Evolutionary conservation across 805 yeast genomes (phyloP).

Genomic region (Zygosaccharomyces bisporus): DNA sequence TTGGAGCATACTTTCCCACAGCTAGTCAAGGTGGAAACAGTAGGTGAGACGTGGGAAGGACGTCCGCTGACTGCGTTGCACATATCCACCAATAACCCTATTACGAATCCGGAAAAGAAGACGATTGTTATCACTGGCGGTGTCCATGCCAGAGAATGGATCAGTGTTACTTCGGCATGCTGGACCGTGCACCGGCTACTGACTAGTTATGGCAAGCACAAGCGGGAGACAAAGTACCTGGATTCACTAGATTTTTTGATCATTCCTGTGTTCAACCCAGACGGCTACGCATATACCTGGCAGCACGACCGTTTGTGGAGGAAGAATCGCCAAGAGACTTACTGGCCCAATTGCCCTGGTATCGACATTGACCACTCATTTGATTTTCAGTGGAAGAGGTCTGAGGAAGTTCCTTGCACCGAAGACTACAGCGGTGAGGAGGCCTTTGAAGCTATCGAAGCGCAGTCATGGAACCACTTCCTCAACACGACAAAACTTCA

Average conservation of each 20-base stretch:
- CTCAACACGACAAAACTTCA: conserved; percentile 41
- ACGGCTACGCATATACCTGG: conserved; percentile 88
- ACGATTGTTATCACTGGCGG: conserved; percentile 81
- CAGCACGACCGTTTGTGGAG: conserved; percentile 77
- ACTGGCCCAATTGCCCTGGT: conserved; percentile 65
- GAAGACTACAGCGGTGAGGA: conserved; percentile 77
- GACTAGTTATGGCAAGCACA: conserved; percentile 41
- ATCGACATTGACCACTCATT: conserved; percentile 85
- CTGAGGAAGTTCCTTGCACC: conserved; percentile 68
- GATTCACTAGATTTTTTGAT: conserved; percentile 65
- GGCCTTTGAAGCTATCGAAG: conserved; percentile 65
- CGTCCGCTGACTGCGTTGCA: conserved; percentile 66
- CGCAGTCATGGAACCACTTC: conserved; percentile 46
- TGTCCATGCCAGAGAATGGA: conserved; percentile 89
- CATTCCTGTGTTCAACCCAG: conserved; percentile 85
- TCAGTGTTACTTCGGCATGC: conserved; percentile 65
- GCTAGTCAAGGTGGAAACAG: conserved; percentile 55
- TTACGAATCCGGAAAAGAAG: conserved; percentile 42
- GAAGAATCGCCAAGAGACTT: conserved; percentile 78
- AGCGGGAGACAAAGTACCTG: conserved; percentile 45
- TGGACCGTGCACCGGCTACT: conserved; percentile 50
- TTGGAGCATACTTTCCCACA: conserved; percentile 61
- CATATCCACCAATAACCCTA: conserved; percentile 47
- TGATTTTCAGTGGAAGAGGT: conserved; percentile 64
- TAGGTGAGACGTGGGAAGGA: conserved; percentile 76